These are phyloP conservation scores for Ceratobasidium sp. DNA, from an alignment of 1,284 basidiomycete species.

Conservation along the genomic window DNA sequence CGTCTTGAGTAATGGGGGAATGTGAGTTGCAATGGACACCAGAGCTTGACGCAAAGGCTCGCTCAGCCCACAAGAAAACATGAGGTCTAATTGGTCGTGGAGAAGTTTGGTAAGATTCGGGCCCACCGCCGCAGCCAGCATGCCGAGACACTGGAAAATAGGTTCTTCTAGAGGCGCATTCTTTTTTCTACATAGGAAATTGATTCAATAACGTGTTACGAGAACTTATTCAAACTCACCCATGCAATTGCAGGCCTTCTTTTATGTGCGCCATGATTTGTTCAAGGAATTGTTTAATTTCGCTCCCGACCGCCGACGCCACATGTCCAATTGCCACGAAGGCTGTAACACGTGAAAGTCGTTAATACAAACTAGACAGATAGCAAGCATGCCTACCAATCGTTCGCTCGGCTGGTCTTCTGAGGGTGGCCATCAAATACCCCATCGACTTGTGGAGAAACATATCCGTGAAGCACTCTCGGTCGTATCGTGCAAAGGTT, in stretches of 20 bases:
- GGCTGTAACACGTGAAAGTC: conserved; percentile 60
- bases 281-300: conserved; percentile 97
- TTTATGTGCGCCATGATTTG: conserved; percentile 93
- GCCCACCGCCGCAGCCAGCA: conserved; percentile 95
- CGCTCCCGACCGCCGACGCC: conserved; percentile 88
- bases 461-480: conserved; percentile 87
- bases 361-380: conserved; percentile 47
- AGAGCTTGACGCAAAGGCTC: conserved; percentile 90
- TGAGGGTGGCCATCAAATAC: conserved; percentile 86
- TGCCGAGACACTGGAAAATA: conserved; percentile 97
- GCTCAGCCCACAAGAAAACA: conserved; percentile 95
- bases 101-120: conserved; percentile 95
- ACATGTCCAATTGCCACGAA: conserved; percentile 98
- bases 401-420: conserved; percentile 89
- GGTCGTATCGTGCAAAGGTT: conserved; percentile 93
- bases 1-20: conserved; percentile 89
- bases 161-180: conserved; percentile 94
- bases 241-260: conserved; percentile 83
- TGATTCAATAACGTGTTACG: conserved; percentile 33
- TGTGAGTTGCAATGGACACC: conserved; percentile 85
- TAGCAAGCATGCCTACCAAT: conserved; percentile 67
- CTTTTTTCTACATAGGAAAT: conserved; percentile 73
- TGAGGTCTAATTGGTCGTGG: conserved; percentile 96
- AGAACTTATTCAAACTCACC: conserved; percentile 60
- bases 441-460: conserved; percentile 93